phyloP scores from a whole-genome alignment of 139 green algal genomes.

The Desmodesmus armatus region DNA sequence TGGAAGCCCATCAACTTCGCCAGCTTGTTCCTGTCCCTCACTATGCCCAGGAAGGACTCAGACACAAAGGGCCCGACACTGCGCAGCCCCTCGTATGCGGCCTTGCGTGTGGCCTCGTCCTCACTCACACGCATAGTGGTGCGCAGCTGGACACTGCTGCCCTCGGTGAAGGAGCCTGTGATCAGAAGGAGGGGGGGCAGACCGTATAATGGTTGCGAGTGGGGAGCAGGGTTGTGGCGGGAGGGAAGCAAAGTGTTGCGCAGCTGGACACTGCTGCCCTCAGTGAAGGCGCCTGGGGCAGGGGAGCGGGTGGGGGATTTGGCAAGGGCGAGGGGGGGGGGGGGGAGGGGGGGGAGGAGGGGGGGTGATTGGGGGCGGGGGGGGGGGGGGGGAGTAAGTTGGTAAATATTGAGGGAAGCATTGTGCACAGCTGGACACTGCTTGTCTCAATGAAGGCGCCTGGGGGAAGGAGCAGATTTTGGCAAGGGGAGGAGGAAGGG shows the following conservation, averaged over 20 bases:
- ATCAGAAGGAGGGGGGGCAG: neutral
- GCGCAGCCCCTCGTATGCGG: slow-evolving; percentile 76
- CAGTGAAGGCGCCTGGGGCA: slow-evolving; percentile 17
- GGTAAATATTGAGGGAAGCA: no score
- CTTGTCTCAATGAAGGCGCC: slow-evolving; percentile 18
- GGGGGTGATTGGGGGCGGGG: no score
- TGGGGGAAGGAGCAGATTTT: neutral
- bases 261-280: slow-evolving; percentile 57
- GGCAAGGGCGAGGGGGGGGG: neutral
- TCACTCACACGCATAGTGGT: slow-evolving; percentile 74
- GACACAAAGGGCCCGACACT: slow-evolving; percentile 78
- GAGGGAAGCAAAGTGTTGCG: slow-evolving; percentile 57
- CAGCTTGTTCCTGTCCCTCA: slow-evolving; percentile 85
- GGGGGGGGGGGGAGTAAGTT: no score
- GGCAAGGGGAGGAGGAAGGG: neutral
- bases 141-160: slow-evolving; percentile 64
- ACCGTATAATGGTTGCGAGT: neutral
- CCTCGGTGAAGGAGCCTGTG: slow-evolving; percentile 24
- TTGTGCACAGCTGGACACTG: slow-evolving; percentile 73
- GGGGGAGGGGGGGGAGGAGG: no score
- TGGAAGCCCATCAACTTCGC: slow-evolving; percentile 70
- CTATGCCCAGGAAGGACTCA: slow-evolving; percentile 78
- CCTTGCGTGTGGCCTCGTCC: slow-evolving; percentile 75
- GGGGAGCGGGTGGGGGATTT: neutral
- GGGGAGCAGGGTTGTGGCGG: neutral